Evolutionary conservation across 2,329 filamentous ascomycete species (phyloP), one percentile per base, ranked within the genome.

Genomic region (Trichoderma arundinaceum): DNA sequence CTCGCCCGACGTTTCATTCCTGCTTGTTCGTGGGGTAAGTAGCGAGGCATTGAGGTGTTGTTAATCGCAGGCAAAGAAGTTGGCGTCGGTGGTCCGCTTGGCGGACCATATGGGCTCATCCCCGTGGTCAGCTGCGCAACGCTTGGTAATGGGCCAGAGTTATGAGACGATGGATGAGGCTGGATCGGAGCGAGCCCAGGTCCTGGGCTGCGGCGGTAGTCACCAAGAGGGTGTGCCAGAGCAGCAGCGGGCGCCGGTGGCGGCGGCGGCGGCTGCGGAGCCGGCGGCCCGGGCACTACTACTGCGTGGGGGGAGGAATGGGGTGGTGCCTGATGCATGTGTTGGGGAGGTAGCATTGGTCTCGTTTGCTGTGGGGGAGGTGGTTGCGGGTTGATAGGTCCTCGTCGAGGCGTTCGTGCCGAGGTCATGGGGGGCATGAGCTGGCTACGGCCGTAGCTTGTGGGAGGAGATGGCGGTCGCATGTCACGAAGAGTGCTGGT

Each of bases 71-170:
- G 59, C 39, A 66, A 33, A 41, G 64, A 63, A 7, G 53, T 57
- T 9, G 61, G 65, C 15, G 61, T 67, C 10, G 62, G 54, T 9
- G 65, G 54, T 28, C 65, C 65, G 28, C 61, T 65, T 19, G 65
- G 44, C 8, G 65, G 53, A n/a, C 62, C 84, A 72, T 88, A 89
- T 0, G 86, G 84, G 68, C 83, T 87, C 38, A 88, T 79, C 12
- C 87, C 87, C 0, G 86, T 89, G 1, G 87, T 89, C 70, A 90
- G 80, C 72, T 90, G 87, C 41, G 84, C 83, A 15, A 90, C 80
- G 58, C 86, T 83, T 1, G 87, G 87, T n/a, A 90, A 77, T 68
- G 84, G 78, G 0, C 79, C 82, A 6, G 77, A 77, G n/a, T 77
- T 76, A 33, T 77, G 73, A 7, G 76, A 74, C 35, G 77, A 76